A percentile compares a stretch with the other conserved stretches of the same genome.
These are phyloP conservation scores for Candida takata DNA, from an alignment of 805 yeast species.

Conservation along the genomic window DNA sequence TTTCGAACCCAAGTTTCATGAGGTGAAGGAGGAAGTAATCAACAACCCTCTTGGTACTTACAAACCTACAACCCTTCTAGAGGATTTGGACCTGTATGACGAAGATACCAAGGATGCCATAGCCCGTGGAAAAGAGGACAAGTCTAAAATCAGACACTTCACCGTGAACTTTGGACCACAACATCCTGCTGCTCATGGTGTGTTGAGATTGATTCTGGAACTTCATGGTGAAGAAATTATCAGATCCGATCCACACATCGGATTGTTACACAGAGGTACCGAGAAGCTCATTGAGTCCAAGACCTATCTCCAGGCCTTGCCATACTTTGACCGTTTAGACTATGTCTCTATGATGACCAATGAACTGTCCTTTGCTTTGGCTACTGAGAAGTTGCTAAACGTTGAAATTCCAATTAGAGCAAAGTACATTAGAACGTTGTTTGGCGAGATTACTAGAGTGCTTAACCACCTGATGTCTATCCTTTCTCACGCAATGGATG, in stretches of 20 bases:
- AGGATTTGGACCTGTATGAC: slow-evolving; percentile 30
- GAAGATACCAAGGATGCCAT: slow-evolving; percentile 27
- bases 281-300: slow-evolving; percentile 82
- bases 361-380: slow-evolving; percentile 77
- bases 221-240: slow-evolving; percentile 85
- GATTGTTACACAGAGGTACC: slow-evolving; percentile 81
- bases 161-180: slow-evolving; percentile 90
- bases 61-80: slow-evolving; percentile 21
- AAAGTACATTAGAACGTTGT: slow-evolving; percentile 76
- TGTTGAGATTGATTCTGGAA: slow-evolving; percentile 77
- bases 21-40: slow-evolving; percentile 20
- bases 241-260: slow-evolving; percentile 85
- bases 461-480: slow-evolving; percentile 84
- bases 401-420: slow-evolving; percentile 82
- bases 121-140: slow-evolving; percentile 13
- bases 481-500: slow-evolving; percentile 87
- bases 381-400: slow-evolving; percentile 78
- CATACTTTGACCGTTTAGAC: slow-evolving; percentile 83
- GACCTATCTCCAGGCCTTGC: slow-evolving; percentile 83
- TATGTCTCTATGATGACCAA: slow-evolving; percentile 87
- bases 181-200: slow-evolving; percentile 95
- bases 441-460: slow-evolving; percentile 80
- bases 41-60: slow-evolving; percentile 37
- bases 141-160: slow-evolving; percentile 66
- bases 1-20: slow-evolving; percentile 12